Conservation (phyloP, 2,329 filamentous ascomycete genomes). For the Lachnellula hyalina region DNA sequence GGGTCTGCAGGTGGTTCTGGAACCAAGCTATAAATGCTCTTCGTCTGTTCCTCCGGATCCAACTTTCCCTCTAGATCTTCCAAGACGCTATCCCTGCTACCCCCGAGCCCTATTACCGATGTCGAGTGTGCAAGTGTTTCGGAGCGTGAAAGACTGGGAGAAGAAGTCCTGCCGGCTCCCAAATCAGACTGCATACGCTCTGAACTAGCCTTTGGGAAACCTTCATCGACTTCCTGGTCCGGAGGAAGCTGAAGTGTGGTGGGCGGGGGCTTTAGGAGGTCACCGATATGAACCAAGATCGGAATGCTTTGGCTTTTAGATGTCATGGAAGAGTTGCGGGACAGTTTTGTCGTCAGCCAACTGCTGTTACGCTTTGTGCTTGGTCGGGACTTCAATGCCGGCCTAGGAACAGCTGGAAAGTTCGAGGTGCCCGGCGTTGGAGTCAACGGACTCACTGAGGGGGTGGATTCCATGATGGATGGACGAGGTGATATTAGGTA, state of each 20-base stretch:
- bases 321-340: constrained; percentile 1
- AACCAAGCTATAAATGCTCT: neutral
- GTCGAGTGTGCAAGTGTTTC: neutral
- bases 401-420: constrained; percentile 1
- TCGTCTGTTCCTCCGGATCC: neutral
- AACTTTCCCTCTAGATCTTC: neutral
- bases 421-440: neutral
- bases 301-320: constrained; percentile 2
- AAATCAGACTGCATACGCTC: neutral
- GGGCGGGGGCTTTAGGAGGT: constrained; percentile 1
- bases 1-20: constrained; percentile 2
- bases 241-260: neutral
- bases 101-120: neutral
- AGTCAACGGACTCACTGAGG: constrained; percentile 1
- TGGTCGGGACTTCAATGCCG: neutral
- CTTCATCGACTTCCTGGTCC: neutral
- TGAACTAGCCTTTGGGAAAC: neutral
- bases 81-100: neutral
- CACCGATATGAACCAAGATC: constrained; percentile 4
- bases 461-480: constrained; percentile 1
- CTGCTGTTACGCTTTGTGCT: constrained; percentile 1
- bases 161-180: neutral
- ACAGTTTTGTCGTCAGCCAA: constrained; percentile 1
- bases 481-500: neutral
- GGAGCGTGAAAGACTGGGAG: neutral